Evolutionary conservation across 1,139 yeast genomes (phyloP).

Genomic region (Spathaspora sp.): DNA sequence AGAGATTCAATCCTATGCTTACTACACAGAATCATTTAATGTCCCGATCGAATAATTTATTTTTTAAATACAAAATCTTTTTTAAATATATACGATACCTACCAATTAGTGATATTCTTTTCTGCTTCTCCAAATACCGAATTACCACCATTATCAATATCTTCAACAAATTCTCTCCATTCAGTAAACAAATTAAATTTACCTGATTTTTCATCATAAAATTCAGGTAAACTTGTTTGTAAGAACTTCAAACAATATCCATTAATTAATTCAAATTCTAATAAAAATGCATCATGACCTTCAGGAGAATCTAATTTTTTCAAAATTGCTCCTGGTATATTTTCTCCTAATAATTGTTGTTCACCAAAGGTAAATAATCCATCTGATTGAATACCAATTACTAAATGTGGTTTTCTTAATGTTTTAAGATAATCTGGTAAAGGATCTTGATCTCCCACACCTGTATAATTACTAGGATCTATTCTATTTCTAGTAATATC

Average conservation of each 20-base stretch:
- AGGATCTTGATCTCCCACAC: conserved; percentile 40
- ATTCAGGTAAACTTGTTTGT: conserved; percentile 52
- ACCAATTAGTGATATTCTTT: conserved; percentile 86
- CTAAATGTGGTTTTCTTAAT: conserved; percentile 70
- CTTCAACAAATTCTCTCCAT: conserved; percentile 43
- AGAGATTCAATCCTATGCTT: too few species aligned
- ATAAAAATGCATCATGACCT: conserved; percentile 94
- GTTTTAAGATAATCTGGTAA: conserved; percentile 46
- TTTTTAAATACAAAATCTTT: not conserved
- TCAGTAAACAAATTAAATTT: conserved; percentile 54
- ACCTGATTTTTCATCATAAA: conserved; percentile 44
- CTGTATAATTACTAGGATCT: conserved; percentile 6
- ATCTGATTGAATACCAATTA: conserved; percentile 89
- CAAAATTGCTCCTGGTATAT: conserved; percentile 68
- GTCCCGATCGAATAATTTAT: not conserved
- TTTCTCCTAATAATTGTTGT: conserved; percentile 77
- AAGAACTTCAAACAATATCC: conserved; percentile 67
- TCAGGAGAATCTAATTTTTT: conserved; percentile 87
- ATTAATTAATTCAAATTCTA: conserved; percentile 85
- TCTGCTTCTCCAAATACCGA: conserved; percentile 96
- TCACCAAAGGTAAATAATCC: conserved; percentile 91
- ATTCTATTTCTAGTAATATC: conserved; percentile 83
- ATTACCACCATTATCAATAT: conserved; percentile 51
- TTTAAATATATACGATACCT: not conserved
- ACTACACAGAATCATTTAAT: not conserved